Evolutionary conservation across 331 rosid species (phyloP), one percentile per base, ranked within the genome.

Genomic region (Pyrus hybrid): DNA sequence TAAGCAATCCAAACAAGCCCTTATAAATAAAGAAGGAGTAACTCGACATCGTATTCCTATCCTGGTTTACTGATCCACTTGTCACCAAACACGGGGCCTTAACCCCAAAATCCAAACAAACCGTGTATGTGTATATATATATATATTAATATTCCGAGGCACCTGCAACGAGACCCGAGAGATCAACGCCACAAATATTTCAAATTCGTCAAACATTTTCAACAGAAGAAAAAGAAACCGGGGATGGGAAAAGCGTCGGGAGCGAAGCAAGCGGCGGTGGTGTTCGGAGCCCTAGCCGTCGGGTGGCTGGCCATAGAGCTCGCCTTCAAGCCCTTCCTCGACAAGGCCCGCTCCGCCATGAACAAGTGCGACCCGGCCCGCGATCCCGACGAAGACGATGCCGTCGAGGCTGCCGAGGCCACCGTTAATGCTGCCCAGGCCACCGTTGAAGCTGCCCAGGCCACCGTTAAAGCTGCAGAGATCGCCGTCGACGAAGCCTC

Each of bases 221-320:
- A 37, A 37, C 18, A 51, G 25, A 35, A 32, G 71, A 13, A 77
- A 13, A 30, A 14, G 22, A 32, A 65, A 41, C 14, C 47, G 21
- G 64, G 25, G 58, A 90, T 91, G 97, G 93, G 83, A n/a, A 93
- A 88, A 65, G 13, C 77, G 32, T 7, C 80, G 35, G 85, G 53
- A 11, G 75, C 86, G 22, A 88, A 87, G 85, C 95, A 92, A 80
- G 93, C 93, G 3, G 28, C 67, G 82, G 82, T 92, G 69, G 91
- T 90, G 28, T 81, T 82, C 8, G 95, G 96, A 78, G 96, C 96
- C 85, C 88, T 92, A 53, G 93, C 97, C 0, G 76, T 81, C 2
- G 97, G 70, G 0, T 94, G 99, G 97, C 68, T 88, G 12, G 88
- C 96, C 47, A 84, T 95, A 3, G 97, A 95, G 86, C 73, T 90